A percentile compares a stretch with the other conserved stretches of the same genome.
These are phyloP conservation scores for Cordyceps cicadae DNA, from an alignment of 2,329 filamentous ascomycete genomes.

Conservation along the genomic window DNA sequence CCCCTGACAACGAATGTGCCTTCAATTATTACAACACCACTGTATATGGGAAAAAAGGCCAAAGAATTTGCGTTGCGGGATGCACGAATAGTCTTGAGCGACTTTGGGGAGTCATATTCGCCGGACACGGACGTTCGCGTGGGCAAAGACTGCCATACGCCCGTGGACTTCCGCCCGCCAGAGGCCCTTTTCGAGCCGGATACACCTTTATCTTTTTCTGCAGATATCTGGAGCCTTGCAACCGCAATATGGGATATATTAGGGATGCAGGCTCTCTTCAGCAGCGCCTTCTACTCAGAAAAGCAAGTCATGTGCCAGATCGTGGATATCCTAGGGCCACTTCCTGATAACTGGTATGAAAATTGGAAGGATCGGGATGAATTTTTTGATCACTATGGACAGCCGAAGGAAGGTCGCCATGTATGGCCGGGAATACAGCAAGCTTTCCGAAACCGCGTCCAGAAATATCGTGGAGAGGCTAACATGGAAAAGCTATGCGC, in stretches of 20 bases:
- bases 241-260: slow-evolving; percentile 8
- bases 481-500: background rate
- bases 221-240: slow-evolving; percentile 8
- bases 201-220: background rate
- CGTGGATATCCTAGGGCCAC: slow-evolving; percentile 9
- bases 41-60: background rate
- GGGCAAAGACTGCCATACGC: background rate
- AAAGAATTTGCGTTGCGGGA: background rate
- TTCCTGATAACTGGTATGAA: slow-evolving; percentile 7
- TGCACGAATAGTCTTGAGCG: background rate
- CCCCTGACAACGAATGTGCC: background rate
- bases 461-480: slow-evolving; percentile 7
- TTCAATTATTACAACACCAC: background rate
- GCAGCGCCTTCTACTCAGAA: background rate
- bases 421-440: background rate
- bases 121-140: background rate
- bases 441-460: slow-evolving; percentile 10
- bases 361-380: slow-evolving; percentile 2
- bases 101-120: slow-evolving; percentile 2
- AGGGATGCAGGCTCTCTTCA: slow-evolving; percentile 8
- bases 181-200: background rate
- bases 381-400: slow-evolving; percentile 1
- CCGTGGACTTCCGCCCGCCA: background rate
- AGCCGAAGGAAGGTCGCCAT: background rate
- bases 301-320: slow-evolving; percentile 1